These are phyloP conservation scores for Trichoderma atrobrunneum DNA, from an alignment of 2,329 filamentous ascomycete genomes.

Conservation along the genomic window DNA sequence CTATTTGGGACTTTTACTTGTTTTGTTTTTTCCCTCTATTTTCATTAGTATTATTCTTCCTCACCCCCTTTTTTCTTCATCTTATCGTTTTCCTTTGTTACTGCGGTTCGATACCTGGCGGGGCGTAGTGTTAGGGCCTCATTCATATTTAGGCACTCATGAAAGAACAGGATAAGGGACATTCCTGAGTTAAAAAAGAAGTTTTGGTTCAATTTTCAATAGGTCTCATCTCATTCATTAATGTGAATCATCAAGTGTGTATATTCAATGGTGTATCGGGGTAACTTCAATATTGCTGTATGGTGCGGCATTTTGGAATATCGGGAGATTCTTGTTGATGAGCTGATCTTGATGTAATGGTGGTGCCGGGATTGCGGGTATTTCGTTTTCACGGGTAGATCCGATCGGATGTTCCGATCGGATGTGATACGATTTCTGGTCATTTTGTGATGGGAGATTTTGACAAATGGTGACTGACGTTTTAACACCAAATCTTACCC, in stretches of 20 bases:
- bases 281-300: no score
- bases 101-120: conserved; percentile 16
- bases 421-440: background rate
- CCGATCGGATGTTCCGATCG: background rate
- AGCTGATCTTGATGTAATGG: background rate
- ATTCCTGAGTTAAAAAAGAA: background rate
- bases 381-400: background rate
- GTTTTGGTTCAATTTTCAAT: background rate
- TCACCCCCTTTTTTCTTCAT: background rate
- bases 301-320: background rate
- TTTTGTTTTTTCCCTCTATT: background rate
- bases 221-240: background rate
- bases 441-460: background rate
- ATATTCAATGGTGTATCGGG: no score
- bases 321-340: background rate
- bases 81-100: background rate
- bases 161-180: conserved; percentile 5
- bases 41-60: background rate
- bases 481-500: no score
- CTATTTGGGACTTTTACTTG: background rate
- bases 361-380: background rate
- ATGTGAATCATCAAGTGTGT: background rate
- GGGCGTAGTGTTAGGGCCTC: conserved; percentile 11
- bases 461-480: background rate
- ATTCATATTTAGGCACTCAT: background rate